Evolutionary conservation across 495 filamentous ascomycete genomes (phyloP).

Genomic region (Venustampulla echinocandica): DNA sequence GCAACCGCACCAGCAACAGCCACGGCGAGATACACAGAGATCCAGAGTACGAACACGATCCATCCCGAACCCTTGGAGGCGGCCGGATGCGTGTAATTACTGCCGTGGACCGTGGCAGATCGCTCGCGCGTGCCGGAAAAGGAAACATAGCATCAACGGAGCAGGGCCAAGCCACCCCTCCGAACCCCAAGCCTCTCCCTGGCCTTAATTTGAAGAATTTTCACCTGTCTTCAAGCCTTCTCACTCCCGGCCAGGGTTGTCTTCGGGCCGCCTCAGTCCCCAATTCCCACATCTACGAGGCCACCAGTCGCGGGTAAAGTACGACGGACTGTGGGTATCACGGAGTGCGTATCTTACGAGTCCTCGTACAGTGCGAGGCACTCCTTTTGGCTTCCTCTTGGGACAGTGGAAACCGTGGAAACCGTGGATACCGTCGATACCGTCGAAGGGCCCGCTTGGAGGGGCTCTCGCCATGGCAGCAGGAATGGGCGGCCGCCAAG

Average conservation of each 20-base stretch:
- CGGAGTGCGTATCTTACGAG: background rate
- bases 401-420: too few species aligned
- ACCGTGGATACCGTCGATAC: slow-evolving; percentile 1
- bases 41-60: background rate
- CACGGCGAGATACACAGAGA: background rate
- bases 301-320: background rate
- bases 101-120: background rate
- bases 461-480: slow-evolving; percentile 5
- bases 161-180: slow-evolving; percentile 12
- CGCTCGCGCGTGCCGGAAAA: background rate
- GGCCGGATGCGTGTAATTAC: too few species aligned
- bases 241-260: background rate
- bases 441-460: slow-evolving; percentile 7
- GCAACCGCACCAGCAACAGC: background rate
- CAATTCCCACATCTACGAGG: background rate
- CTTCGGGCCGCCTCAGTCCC: slow-evolving; percentile 8
- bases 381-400: too few species aligned
- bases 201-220: slow-evolving; percentile 22
- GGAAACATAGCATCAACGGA: background rate
- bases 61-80: background rate
- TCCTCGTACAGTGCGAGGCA: too few species aligned
- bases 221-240: slow-evolving; percentile 6
- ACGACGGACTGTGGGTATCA: background rate
- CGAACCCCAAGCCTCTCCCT: slow-evolving; percentile 14
- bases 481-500: background rate